Evolutionary conservation across 108 stramenopile genomes (phyloP), one percentile per base, ranked within the genome.

Genomic region (Cyclotella sp.): DNA sequence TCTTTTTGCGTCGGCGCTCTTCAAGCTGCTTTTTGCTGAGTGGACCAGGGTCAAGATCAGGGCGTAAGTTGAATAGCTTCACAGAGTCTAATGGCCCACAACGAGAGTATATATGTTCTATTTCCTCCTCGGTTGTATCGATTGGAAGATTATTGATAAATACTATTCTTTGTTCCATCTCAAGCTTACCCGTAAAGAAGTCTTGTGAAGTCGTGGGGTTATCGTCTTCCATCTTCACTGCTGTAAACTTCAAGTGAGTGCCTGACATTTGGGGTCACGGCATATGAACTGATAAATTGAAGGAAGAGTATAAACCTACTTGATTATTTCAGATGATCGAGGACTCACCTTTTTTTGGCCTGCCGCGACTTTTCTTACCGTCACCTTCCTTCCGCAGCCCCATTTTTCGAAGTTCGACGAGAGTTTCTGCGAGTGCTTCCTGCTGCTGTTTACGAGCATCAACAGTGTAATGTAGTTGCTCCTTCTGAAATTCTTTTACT

Each of bases 101-200:
- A 13, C 90, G 81, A 12, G 86, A 84, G 59, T 90, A 93, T 11
- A 91, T 83, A 42, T 88, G 70, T 0, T 76, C 55, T 21, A 95
- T 72, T 63, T 85, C 79, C 27, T 73, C 78, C 51, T 85, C 83
- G 24, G 83, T 85, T 21, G 86, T 81, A 65, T 95, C 94, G 52
- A 95, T 90, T 0, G 94, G 94, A 27, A 95, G 79, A 68, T 93
- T 95, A 57, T 95, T 91, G 13, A 95, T 61, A 51, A 95, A 86
- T 3, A 95, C 79, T 8, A 85, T 70, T 9, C 82, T 65, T 41
- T 90, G 58, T 47, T 82, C 75, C 30, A 63, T 39, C 18, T 74
- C 58, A 58, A 47, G n/a, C 51, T 79, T 60, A 39, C 18, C 39
- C 18, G 49, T 27, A 27, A n/a, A 24, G 15, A 41, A 0, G 34